A percentile compares a stretch with the other conserved stretches of the same genome.
Evolutionary conservation across 2,329 filamentous ascomycete genomes (phyloP).

Genomic region (Aureobasidium uvarum): DNA sequence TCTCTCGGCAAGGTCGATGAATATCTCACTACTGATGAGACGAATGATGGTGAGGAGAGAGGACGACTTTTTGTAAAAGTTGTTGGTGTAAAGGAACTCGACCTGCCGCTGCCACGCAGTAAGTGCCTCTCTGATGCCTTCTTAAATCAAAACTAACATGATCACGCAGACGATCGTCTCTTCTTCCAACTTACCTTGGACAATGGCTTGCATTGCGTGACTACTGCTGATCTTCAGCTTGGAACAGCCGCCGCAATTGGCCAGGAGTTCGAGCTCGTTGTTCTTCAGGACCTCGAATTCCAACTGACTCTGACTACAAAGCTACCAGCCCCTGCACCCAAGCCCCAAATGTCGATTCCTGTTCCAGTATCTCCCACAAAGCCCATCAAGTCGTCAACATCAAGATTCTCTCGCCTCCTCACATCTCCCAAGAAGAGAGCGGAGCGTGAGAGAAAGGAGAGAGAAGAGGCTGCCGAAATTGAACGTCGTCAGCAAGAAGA

Average conservation of each 20-base stretch:
- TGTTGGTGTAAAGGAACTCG: constrained; percentile 94
- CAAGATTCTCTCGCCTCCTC: constrained; percentile 87
- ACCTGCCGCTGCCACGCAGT: constrained; percentile 88
- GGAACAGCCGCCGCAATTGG: constrained; percentile 91
- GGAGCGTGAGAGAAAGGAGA: constrained; percentile 81
- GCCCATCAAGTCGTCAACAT: constrained; percentile 62
- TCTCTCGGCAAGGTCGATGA: constrained; percentile 65
- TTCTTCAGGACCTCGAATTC: constrained; percentile 97
- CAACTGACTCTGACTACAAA: constrained; percentile 96
- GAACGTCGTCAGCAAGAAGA: constrained; percentile 42
- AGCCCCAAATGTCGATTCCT: constrained; percentile 37
- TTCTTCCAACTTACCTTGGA: constrained; percentile 98
- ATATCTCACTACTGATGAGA: constrained; percentile 52
- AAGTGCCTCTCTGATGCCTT: constrained; percentile 43
- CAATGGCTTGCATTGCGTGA: constrained; percentile 96
- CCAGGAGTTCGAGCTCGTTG: constrained; percentile 96
- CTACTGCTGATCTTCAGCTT: constrained; percentile 90
- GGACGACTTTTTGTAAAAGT: constrained; percentile 97
- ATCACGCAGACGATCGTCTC: constrained; percentile 69
- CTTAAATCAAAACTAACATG: constrained; percentile 35
- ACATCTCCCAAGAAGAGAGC: constrained; percentile 96
- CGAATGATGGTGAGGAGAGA: constrained; percentile 79
- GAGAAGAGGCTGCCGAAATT: constrained; percentile 71
- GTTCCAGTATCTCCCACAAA: constrained; percentile 60
- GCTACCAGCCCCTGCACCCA: constrained; percentile 62